Base-by-base conservation (phyloP, 2,329 filamentous ascomycete species). In the Talaromyces sp. region DNA sequence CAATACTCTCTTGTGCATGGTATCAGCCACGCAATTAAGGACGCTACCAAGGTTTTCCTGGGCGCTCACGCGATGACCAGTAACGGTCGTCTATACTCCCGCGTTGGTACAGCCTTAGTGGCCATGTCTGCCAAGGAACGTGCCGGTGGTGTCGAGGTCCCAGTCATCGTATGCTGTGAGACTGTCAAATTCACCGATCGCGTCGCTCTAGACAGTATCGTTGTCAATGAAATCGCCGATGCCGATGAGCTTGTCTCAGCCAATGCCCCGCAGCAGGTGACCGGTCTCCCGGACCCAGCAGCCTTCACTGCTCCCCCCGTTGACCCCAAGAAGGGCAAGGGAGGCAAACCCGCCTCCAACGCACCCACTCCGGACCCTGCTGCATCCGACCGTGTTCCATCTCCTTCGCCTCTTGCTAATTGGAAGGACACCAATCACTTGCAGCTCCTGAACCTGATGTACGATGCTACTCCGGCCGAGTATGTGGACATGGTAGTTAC, bases 11-110 rank as follows among this genome's bases (percentile, higher is more conserved):
- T 93, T 7, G 86, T 95, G 35, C 88, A 90, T 55, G 91, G 87
- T 13, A 80, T 96, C 51, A 85, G 86, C 46, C 86, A 89, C 61
- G 86, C 88, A 40, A 83, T 96, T 47, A 84, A 86, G 57, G 80
- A 85, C 32, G 85, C 84, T 1, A 89, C 86, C 6, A 86, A 87
- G 63, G 86, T 94, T 9, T 83, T 97, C 47, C 80, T 99, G 1
- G 92, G 91, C 11, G 91, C 92, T 4, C 92, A 97, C 70, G 90
- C 91, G 35, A 94, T 99, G 86, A 94, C 96, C 76, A 92, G 90
- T 62, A 97, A 97, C 72, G 94, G 94, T 7, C 84, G 90, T 30
- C 82, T 99, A 63, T 96, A 95, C 73, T 93, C 89, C 4, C 86
- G 91, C 17, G 86, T 91, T 9, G 94, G 94, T 55, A 96, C 92